Evolutionary conservation across 2,329 filamentous ascomycete species (phyloP), one percentile per base, ranked within the genome.

Genomic region (Cadophora luteo-olivacea): DNA sequence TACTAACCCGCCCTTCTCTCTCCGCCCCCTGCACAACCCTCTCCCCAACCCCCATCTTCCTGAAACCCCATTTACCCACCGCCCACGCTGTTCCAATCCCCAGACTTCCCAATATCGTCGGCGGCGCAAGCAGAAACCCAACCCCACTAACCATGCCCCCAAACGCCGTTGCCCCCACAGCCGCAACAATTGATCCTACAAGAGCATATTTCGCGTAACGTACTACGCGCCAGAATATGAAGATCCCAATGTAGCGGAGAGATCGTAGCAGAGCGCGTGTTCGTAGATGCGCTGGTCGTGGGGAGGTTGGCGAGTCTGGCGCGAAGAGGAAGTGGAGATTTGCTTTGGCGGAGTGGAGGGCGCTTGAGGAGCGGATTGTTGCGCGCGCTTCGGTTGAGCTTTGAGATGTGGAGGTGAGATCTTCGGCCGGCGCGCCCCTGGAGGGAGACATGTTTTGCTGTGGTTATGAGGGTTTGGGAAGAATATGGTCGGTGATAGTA

Each of bases 201-300:
- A 74, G 58, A 3, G 76, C 76, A 55, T 77, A 78, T 55, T 77
- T 77, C n/a, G 77, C 77, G 65, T 77, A 78, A 24, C 77, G 72
- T 0, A 78, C 75, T 1, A 77, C 65, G 25, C 76, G 75, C 77
- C 77, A 78, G 72, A 78, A 78, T 16, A 78, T 58, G 51, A 77
- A 78, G 22, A 76, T 66, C 1, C 72, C 68, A 9, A 78, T 71
- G 55, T 72, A 77, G 36, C 72, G 77, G 1, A 78, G 69, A 6
- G 74, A 72, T 8, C 74, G 73, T 1, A 78, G 72, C 16, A 78
- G 71, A 5, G 77, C 77, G 11, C 77, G 74, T 8, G 77, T 78
- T 6, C 77, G 76, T 1, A 77, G 70, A 48, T 67, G 72, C 0
- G 69, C 72, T n/a, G 77, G 74, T 0, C 70, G 74, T 1, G 75